These are phyloP conservation scores for Chytriomyces confervae DNA, from an alignment of 192 early-diverging fungal species.

Conservation along the genomic window DNA sequence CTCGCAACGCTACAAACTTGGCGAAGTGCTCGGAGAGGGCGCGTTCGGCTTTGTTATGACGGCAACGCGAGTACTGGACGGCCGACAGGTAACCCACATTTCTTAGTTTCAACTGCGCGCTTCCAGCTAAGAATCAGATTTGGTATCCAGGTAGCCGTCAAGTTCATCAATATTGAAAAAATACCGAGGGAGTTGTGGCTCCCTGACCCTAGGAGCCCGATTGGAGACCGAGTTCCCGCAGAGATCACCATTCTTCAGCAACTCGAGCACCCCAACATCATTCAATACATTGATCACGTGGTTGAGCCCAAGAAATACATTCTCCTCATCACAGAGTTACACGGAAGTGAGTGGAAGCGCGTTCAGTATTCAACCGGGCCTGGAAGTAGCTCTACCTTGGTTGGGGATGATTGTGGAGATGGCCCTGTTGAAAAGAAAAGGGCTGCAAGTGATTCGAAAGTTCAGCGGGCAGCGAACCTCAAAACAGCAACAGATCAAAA, in stretches of 20 bases:
- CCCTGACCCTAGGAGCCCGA: slow-evolving; percentile 10
- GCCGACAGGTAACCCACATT: slow-evolving; percentile 31
- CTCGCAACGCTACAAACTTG: slow-evolving; percentile 34
- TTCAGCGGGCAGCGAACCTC: neutral
- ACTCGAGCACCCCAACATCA: slow-evolving; percentile 56
- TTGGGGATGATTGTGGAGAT: neutral
- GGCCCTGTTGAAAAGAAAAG: slow-evolving; percentile 3
- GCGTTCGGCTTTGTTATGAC: slow-evolving; percentile 61
- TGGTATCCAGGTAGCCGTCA: slow-evolving; percentile 53
- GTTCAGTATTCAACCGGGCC: slow-evolving; percentile 17
- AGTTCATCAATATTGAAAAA: slow-evolving; percentile 53
- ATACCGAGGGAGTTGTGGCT: slow-evolving; percentile 51
- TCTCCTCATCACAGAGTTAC: slow-evolving; percentile 56
- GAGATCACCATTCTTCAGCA: slow-evolving; percentile 47
- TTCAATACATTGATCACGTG: slow-evolving; percentile 54
- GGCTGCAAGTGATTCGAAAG: neutral
- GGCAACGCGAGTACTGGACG: slow-evolving; percentile 35
- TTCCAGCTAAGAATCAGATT: neutral
- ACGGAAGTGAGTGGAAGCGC: slow-evolving; percentile 52
- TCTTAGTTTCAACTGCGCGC: neutral
- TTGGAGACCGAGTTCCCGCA: slow-evolving; percentile 31
- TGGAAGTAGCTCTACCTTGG: neutral
- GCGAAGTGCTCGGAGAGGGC: slow-evolving; percentile 55
- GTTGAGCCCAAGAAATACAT: slow-evolving; percentile 47
- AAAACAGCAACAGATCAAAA: slow-evolving; percentile 44